Evolutionary conservation across 345 rosid genomes (phyloP), one percentile per base, ranked within the genome.

Genomic region (Dipteronia dyeriana): DNA sequence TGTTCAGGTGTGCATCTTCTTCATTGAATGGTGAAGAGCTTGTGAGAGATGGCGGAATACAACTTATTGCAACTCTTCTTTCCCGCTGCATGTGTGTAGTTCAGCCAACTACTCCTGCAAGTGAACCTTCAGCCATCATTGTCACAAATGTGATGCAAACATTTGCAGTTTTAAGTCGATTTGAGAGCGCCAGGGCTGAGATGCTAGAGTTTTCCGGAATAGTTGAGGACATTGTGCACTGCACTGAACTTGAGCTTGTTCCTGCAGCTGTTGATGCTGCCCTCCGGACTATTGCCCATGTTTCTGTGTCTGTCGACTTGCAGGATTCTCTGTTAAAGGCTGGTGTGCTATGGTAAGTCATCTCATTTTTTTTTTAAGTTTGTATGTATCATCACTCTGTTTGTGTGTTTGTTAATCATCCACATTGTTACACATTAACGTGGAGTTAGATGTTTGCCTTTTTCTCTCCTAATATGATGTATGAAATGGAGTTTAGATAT

Each of bases 1-100:
- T 76, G 79, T 80, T 78, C 77, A 96, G 98, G 82, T 96, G 98
- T 84, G 95, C 92, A 60, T 90, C 95, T 49, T 96, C 99, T n/a
- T 94, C 98, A 53, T 85, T 96, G 84, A 96, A 96, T 82, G 99
- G 99, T 61, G 98, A 96, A 82, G 99, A 96, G 87, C 97, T 96
- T 71, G 99, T 94, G 45, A 91, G 99, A 84, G 97, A 92, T 85
- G 97, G 94, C 71, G 99, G 99, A 70, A 86, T 94, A 81, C 95
- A 90, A 71, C 97, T 94, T 81, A 88, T 96, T 73, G 87, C 97
- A 4, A 92, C 81, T 80, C 98, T 96, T 83, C 91, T 96, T 82
- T 89, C 93, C 51, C 95, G 98, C 70, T 94, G 99, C 90, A 94
- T 94, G 97, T 84, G 88, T 81, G 89, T 94, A 43, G 98, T 96